These are phyloP conservation scores for Diversispora eburnea DNA, from an alignment of 192 early-diverging fungal genomes.

Conservation along the genomic window DNA sequence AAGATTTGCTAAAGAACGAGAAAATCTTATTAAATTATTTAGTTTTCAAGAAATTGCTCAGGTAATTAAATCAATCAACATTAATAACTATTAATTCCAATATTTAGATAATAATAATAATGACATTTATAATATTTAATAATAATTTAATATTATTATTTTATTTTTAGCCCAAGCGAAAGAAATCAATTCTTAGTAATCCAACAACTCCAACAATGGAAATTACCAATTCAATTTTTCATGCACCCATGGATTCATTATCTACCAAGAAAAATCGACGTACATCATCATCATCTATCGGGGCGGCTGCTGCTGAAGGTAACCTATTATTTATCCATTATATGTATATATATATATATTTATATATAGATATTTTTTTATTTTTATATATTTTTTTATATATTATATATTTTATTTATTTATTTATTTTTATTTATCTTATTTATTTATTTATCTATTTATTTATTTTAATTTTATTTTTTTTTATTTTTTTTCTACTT, in stretches of 20 bases:
- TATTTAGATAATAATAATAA: not conserved
- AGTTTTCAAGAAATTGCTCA: constrained; percentile 47
- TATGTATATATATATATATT: too few relatives aligned
- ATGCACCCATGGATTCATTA: not conserved
- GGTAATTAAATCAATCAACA: not conserved
- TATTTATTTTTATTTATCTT: too few relatives aligned
- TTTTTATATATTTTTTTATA: not conserved
- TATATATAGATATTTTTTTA: not conserved
- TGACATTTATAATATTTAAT: not conserved
- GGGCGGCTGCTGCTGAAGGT: constrained; percentile 11
- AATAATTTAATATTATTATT: not conserved
- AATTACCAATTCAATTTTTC: not conserved
- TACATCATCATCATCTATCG: constrained; percentile 27
- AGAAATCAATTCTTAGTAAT: constrained; percentile 8
- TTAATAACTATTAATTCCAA: not conserved
- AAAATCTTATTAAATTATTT: constrained; percentile 66
- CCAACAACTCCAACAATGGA: constrained; percentile 17
- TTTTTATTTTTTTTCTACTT: too few relatives aligned
- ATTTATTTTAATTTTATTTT: too few relatives aligned
- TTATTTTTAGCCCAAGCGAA: constrained; percentile 16
- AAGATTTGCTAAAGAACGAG: constrained; percentile 73
- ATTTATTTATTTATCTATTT: too few relatives aligned
- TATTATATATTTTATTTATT: too few relatives aligned
- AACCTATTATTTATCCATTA: not conserved
- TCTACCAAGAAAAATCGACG: constrained; percentile 18